Percentiles rank a stretch among this genome's conserved stretches.
Evolutionary conservation across 2,329 filamentous ascomycete genomes (phyloP).

Genomic region (Talaromyces piceae): DNA sequence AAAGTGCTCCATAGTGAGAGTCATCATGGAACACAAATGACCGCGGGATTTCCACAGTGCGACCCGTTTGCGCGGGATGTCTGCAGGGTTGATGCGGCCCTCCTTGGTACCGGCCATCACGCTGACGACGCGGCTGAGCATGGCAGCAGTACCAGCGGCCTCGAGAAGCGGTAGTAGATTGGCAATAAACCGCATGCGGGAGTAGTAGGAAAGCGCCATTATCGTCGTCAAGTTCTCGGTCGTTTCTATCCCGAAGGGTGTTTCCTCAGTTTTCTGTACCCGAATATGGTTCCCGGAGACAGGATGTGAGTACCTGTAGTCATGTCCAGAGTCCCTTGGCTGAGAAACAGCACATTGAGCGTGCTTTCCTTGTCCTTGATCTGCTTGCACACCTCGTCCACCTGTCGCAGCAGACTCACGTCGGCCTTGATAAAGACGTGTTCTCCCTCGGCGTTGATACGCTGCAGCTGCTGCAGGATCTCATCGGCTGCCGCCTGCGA

Average conservation of each 20-base stretch:
- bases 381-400: constrained; percentile 24
- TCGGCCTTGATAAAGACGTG: constrained; percentile 26
- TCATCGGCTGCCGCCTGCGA: constrained; percentile 25
- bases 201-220: constrained; percentile 43
- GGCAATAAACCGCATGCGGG: constrained; percentile 37
- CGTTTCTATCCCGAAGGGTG: not conserved
- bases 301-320: constrained; percentile 11
- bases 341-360: constrained; percentile 34
- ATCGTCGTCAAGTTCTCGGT: constrained; percentile 41
- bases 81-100: constrained; percentile 3
- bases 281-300: too few species aligned
- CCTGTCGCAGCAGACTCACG: constrained; percentile 28
- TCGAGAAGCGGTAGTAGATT: constrained; percentile 34
- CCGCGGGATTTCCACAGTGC: constrained; percentile 1
- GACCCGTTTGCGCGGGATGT: not conserved
- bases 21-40: constrained; percentile 36
- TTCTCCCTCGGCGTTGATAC: constrained; percentile 16
- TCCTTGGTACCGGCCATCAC: constrained; percentile 34
- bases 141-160: constrained; percentile 14
- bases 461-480: constrained; percentile 37
- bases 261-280: too few species aligned
- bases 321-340: constrained; percentile 22
- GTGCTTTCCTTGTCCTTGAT: constrained; percentile 21
- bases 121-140: constrained; percentile 28
- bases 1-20: constrained; percentile 26